Evolutionary conservation across 2,329 filamentous ascomycete genomes (phyloP), one percentile per base, ranked within the genome.

Genomic region (Fusarium sambucinum): DNA sequence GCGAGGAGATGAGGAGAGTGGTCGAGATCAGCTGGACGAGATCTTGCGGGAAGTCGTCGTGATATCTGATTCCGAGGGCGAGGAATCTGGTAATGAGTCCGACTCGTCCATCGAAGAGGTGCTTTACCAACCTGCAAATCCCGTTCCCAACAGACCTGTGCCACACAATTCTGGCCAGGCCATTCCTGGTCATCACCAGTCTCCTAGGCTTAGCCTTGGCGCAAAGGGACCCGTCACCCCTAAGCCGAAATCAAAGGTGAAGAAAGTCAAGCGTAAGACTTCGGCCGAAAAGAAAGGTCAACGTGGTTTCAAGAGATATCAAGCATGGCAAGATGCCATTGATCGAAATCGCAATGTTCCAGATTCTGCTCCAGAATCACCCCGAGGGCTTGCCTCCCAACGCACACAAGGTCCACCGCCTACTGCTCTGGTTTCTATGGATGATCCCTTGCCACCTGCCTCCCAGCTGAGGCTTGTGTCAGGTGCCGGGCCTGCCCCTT

Each of bases 1-100:
- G 89, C 88, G 89, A 80, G 89, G 89, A 56, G 89, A 91, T 70
- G 89, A 91, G 76, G 89, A 91, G 75, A 90, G 85, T 19, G 89
- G 89, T 27, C 86, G 88, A 48, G 88, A 91, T 71, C 87, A 90
- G 75, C 82, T 90, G 17, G 88, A 90, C 60, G 88, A 90, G 74
- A 89, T 90, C 59, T 80, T 90, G 33, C 83, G 87, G 51, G 89
- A 91, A 76, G 87, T 90, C 13, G 86, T 90, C 54, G 85, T 90
- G 71, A 89, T 91, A 44, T 88, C 87, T n/a, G 86, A 88, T 69
- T 83, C 83, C 7, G 86, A 88, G 72, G 83, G 81, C 40, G 82
- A 82, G 5, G 80, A 80, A 6, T 78, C 76, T 11, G 80, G 78
- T 7, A 77, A 79, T 17, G 80, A 81, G 6, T 75, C 74, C 23